Conservation (phyloP, 1,284 basidiomycete species). For the Ceratorhiza oryzae-sativae region DNA sequence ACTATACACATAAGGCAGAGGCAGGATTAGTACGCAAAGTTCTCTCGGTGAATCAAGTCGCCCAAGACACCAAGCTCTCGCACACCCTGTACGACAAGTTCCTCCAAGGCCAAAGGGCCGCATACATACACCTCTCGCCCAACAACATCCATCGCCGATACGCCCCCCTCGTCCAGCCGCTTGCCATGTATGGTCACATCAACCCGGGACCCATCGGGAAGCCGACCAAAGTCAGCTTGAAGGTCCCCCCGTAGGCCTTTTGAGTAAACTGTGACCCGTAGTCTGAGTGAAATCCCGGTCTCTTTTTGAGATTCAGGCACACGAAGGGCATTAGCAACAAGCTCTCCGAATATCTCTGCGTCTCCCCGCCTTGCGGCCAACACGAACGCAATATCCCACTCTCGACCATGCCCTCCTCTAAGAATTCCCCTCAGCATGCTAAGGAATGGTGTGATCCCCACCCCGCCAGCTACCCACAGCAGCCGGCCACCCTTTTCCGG, state of each 20-base stretch:
- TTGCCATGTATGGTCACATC: not conserved
- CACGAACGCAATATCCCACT: slow-evolving; percentile 56
- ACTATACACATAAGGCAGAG: too few species aligned
- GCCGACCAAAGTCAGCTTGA: not conserved
- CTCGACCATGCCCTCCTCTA: slow-evolving; percentile 30
- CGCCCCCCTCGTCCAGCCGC: slow-evolving; percentile 12
- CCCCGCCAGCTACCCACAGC: slow-evolving; percentile 64
- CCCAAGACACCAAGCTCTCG: slow-evolving; percentile 48
- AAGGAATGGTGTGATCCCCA: slow-evolving; percentile 66
- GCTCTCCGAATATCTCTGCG: slow-evolving; percentile 56
- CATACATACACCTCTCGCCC: slow-evolving; percentile 41
- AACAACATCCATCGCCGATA: not conserved
- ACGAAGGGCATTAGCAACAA: slow-evolving; percentile 50
- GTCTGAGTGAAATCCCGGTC: slow-evolving; percentile 12
- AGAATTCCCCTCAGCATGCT: slow-evolving; percentile 55
- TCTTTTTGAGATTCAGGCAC: slow-evolving; percentile 1
- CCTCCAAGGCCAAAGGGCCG: slow-evolving; percentile 42
- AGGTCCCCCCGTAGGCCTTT: slow-evolving; percentile 1
- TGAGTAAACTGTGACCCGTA: slow-evolving; percentile 12
- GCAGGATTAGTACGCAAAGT: slow-evolving; percentile 54
- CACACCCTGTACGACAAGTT: slow-evolving; percentile 48
- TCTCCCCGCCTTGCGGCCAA: slow-evolving; percentile 57
- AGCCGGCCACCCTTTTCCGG: slow-evolving; percentile 44
- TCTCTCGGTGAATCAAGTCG: slow-evolving; percentile 50
- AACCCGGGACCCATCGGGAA: slow-evolving; percentile 14